A percentile compares a stretch with the other conserved stretches of the same genome.
These are phyloP conservation scores for Taxillus chinensis DNA, from an alignment of 164 flowering plant genomes.

Conservation along the genomic window DNA sequence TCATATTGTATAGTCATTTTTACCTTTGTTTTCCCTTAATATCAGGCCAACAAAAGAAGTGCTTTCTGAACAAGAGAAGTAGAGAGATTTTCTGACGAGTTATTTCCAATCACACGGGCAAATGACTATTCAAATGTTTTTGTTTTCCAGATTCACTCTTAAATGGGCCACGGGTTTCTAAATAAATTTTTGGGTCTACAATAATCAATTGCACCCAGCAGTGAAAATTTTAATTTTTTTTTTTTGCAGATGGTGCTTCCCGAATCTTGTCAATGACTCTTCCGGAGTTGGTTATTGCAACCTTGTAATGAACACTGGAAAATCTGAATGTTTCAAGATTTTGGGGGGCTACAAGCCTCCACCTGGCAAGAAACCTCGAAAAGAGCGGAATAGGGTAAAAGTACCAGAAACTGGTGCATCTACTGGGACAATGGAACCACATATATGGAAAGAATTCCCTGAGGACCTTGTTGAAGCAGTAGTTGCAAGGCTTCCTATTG, in stretches of 20 bases:
- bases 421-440: constrained; percentile 47
- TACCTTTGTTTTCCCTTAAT: too few relatives aligned
- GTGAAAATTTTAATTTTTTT: too few relatives aligned
- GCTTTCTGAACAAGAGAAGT: too few relatives aligned
- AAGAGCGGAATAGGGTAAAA: constrained; percentile 47
- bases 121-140: too few relatives aligned
- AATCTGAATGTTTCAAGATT: constrained; percentile 45
- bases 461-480: constrained; percentile 92
- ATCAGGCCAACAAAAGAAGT: too few relatives aligned
- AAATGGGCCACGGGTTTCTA: too few relatives aligned
- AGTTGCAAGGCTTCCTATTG: constrained; percentile 76
- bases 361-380: constrained; percentile 56
- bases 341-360: constrained; percentile 54
- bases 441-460: constrained; percentile 88
- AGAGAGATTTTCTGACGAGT: too few relatives aligned
- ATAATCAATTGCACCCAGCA: too few relatives aligned
- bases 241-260: constrained; percentile 50
- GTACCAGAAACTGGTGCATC: constrained; percentile 12
- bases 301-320: constrained; percentile 45
- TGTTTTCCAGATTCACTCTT: too few relatives aligned
- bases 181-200: too few relatives aligned
- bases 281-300: constrained; percentile 35
- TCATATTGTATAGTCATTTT: too few relatives aligned
- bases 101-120: too few relatives aligned
- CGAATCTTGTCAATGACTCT: constrained; percentile 36